Base-by-base conservation (phyloP, 352 stramenopile species). In the Pythium phragmitis region DNA sequence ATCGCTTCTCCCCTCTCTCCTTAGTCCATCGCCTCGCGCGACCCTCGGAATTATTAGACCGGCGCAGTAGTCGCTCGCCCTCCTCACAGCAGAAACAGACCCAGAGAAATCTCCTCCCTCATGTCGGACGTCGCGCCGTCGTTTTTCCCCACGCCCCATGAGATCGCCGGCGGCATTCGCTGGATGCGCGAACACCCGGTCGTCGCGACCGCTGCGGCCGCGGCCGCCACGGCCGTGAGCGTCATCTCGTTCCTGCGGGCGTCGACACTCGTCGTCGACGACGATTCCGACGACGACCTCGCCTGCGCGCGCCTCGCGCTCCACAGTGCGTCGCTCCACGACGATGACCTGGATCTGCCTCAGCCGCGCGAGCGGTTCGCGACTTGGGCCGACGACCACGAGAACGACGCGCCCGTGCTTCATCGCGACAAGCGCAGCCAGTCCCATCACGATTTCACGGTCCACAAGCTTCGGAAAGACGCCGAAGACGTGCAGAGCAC, bases 101-200 rank as follows among this genome's bases (percentile, higher is more conserved):
- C 9, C 33, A 45, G 39, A 19, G 0, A 45, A 45, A 41, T 13
- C 37, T 19, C 7, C 19, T 12, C 6, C 11, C 9, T 9, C 16
- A 91, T 91, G 82, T 82, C 74, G 17, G 79, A 89, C 61, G 71
- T 89, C 36, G 71, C 68, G 65, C 77, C 83, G 8, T 89, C 77
- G 16, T 93, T 93, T 73, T 93, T 93, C 72, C 84, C 84, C 34
- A 93, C 84, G 50, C 80, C 84, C 33, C 76, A 77, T 49, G 84
- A 93, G 63, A 90, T 93, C 66, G 82, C 82, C n/a, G 79, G 77
- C 21, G 82, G 82, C 33, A 55, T 93, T 26, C 80, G 77, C 57
- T 93, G 82, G 82, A 73, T 93, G 53, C 76, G 75, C 56, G 77
- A 88, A 37, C 81, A 92, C 63, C 84, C 84, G 3, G 75, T 92